Percentiles rank a stretch among this genome's conserved stretches.
These are phyloP conservation scores for Hypseocharis bilobata DNA, from an alignment of 441 rosid species.

Conservation along the genomic window DNA sequence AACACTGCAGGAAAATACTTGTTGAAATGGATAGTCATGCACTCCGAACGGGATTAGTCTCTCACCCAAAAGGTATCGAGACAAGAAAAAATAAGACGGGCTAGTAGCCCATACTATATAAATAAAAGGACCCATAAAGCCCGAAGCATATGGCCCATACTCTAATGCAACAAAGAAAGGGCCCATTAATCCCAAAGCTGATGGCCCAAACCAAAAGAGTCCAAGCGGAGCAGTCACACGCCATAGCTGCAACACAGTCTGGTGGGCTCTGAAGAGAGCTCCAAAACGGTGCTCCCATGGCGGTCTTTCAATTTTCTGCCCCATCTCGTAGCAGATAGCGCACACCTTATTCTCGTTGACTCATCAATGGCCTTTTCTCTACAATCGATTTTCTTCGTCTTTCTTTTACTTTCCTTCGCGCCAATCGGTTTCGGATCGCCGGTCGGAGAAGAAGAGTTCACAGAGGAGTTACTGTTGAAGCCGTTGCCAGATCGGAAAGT, in stretches of 20 bases:
- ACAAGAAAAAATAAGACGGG: too few relatives aligned
- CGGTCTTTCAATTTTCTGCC: constrained; percentile 2
- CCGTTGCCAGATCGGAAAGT: constrained; percentile 85
- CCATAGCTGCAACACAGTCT: too few relatives aligned
- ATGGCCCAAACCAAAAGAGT: not conserved
- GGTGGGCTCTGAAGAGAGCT: not conserved
- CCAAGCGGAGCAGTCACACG: too few relatives aligned
- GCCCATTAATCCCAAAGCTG: not conserved
- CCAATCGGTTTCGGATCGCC: constrained; percentile 33
- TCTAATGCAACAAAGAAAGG: too few relatives aligned
- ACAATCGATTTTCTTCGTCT: constrained; percentile 12
- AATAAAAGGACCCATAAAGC: too few relatives aligned
- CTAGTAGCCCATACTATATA: too few relatives aligned
- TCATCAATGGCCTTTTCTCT: constrained; percentile 26
- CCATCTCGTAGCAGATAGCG: constrained; percentile 6
- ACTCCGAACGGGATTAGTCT: too few relatives aligned
- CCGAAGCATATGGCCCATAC: too few relatives aligned
- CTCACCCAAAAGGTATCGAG: too few relatives aligned
- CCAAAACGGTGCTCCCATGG: constrained; percentile 3
- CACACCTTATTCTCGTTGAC: not conserved
- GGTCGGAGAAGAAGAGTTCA: constrained; percentile 48
- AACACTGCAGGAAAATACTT: too few relatives aligned
- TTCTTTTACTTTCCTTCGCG: constrained; percentile 14
- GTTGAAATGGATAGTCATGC: too few relatives aligned
- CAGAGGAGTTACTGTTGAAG: constrained; percentile 62